Conservation (phyloP, 2,329 filamentous ascomycete species). For the Waltergamsia citrina region DNA sequence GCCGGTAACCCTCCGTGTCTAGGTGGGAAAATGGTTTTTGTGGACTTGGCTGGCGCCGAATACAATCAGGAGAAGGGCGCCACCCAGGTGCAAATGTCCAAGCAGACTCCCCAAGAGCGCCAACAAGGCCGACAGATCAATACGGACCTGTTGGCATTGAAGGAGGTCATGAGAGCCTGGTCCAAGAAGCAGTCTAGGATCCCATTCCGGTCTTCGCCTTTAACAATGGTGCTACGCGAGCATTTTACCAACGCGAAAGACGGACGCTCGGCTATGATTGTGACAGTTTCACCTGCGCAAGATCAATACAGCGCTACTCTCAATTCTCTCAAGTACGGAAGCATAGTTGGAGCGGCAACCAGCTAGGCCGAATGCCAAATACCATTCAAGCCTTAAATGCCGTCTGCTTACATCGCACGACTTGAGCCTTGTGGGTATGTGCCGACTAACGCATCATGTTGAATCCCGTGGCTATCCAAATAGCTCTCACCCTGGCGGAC, state of each 20-base stretch:
- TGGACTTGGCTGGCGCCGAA: slow-evolving; percentile 34
- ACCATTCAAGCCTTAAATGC: too few species aligned
- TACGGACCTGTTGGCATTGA: slow-evolving; percentile 30
- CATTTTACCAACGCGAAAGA: slow-evolving; percentile 17
- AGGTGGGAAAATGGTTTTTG: slow-evolving; percentile 31
- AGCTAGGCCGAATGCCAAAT: too few species aligned
- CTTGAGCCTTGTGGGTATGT: too few species aligned
- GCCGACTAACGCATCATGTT: too few species aligned
- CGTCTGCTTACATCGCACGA: too few species aligned
- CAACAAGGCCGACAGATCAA: slow-evolving; percentile 33
- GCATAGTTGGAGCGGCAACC: slow-evolving; percentile 19
- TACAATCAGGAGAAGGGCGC: slow-evolving; percentile 21
- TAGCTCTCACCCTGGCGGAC: too few species aligned
- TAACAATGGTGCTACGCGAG: slow-evolving; percentile 31
- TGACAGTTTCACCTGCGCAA: slow-evolving; percentile 24
- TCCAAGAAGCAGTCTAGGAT: slow-evolving; percentile 20
- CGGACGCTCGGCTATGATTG: slow-evolving; percentile 10
- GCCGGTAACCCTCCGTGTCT: slow-evolving; percentile 23
- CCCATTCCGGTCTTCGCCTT: slow-evolving; percentile 27
- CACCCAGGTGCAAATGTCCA: not conserved
- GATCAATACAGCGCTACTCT: slow-evolving; percentile 26
- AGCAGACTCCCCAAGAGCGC: slow-evolving; percentile 25
- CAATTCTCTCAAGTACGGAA: slow-evolving; percentile 32
- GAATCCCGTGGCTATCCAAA: too few species aligned
- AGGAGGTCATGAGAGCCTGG: slow-evolving; percentile 34